phyloP scores from a whole-genome alignment of 1,139 yeast genomes.

The Barnettozyma hawaiiensis region DNA sequence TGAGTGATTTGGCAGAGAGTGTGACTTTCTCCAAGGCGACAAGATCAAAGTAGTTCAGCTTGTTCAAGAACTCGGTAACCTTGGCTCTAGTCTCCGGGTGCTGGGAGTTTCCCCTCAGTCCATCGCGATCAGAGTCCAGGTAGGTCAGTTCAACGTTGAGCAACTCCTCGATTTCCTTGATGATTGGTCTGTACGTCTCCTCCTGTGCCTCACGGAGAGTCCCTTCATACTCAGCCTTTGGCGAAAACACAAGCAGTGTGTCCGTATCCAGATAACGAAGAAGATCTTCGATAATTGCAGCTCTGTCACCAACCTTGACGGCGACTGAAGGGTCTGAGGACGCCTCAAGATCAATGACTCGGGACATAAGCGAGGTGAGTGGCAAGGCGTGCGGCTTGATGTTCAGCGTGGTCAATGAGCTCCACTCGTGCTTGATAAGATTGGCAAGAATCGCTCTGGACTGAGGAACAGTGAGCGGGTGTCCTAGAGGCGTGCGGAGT shows the following conservation, averaged over 20 bases:
- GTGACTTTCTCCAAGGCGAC: slow-evolving; percentile 89
- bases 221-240: slow-evolving; percentile 80
- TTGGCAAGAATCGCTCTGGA: slow-evolving; percentile 61
- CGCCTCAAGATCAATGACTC: slow-evolving; percentile 67
- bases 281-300: slow-evolving; percentile 49
- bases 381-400: slow-evolving; percentile 81
- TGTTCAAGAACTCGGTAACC: slow-evolving; percentile 59
- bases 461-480: slow-evolving; percentile 58
- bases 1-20: slow-evolving; percentile 76
- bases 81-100: slow-evolving; percentile 51
- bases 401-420: slow-evolving; percentile 59
- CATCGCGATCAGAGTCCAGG: slow-evolving; percentile 77
- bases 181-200: slow-evolving; percentile 67
- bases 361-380: slow-evolving; percentile 76
- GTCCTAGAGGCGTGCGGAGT: slow-evolving; percentile 80
- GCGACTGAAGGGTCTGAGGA: slow-evolving; percentile 38
- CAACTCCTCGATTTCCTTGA: slow-evolving; percentile 56
- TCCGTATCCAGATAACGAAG: slow-evolving; percentile 90
- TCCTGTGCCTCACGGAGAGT: slow-evolving; percentile 70
- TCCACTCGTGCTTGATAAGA: slow-evolving; percentile 86
- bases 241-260: slow-evolving; percentile 81
- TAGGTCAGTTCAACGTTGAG: slow-evolving; percentile 42
- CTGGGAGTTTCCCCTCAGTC: slow-evolving; percentile 78
- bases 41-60: slow-evolving; percentile 66
- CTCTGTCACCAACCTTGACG: slow-evolving; percentile 54